Evolutionary conservation across 345 rosid species (phyloP).

Genomic region (Clausena lansium): DNA sequence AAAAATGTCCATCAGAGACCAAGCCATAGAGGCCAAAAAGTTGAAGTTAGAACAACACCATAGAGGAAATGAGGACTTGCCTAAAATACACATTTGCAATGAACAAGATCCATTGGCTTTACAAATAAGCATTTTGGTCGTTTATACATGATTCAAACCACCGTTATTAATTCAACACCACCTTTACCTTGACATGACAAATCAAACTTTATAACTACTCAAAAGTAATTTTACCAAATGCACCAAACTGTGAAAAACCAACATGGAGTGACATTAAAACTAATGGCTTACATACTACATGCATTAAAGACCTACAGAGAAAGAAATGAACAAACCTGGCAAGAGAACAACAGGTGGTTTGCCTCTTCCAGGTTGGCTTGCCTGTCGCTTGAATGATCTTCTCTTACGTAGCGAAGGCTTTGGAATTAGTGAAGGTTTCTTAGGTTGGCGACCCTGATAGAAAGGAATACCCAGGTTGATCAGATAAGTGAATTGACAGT

Average conservation of each 20-base stretch:
- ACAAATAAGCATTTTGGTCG: not conserved
- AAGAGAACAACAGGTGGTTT: conserved; percentile 46
- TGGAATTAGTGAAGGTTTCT: conserved; percentile 55
- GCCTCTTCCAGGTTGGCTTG: conserved; percentile 68
- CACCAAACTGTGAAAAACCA: not conserved
- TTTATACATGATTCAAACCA: not conserved
- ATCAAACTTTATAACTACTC: not conserved
- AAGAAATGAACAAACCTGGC: conserved; percentile 42
- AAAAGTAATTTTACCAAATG: too few relatives aligned
- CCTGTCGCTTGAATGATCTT: conserved; percentile 77
- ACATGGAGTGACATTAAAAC: not conserved
- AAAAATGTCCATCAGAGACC: not conserved
- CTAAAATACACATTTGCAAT: not conserved
- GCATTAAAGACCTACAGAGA: not conserved
- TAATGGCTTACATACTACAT: not conserved
- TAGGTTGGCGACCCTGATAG: conserved; percentile 56
- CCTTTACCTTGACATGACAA: not conserved
- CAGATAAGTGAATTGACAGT: not conserved
- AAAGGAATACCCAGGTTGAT: conserved; percentile 10
- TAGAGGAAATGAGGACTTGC: not conserved
- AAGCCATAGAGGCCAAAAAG: not conserved
- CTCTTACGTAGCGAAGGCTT: conserved; percentile 68
- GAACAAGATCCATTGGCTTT: not conserved
- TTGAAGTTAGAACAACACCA: not conserved
- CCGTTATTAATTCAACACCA: not conserved